These are phyloP conservation scores for Backusella liffmaniae DNA, from an alignment of 192 early-diverging fungal genomes.

Conservation along the genomic window DNA sequence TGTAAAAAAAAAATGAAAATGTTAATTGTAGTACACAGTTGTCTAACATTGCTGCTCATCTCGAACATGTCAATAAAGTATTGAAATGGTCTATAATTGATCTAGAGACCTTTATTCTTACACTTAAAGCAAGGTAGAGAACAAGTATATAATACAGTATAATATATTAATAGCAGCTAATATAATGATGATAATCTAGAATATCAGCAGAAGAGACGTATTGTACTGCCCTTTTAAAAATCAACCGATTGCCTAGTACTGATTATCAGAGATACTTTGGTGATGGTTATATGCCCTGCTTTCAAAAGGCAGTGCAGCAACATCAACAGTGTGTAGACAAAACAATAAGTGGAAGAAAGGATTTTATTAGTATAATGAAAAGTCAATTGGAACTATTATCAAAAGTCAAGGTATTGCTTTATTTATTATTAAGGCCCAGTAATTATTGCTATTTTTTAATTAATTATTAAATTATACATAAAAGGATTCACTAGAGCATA, in stretches of 20 bases:
- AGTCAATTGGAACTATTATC: constrained; percentile 6
- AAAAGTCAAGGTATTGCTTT: constrained; percentile 10
- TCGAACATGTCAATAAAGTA: constrained; percentile 18
- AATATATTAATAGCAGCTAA: not conserved
- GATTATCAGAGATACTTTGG: not conserved
- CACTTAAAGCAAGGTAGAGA: constrained; percentile 10
- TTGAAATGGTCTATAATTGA: constrained; percentile 16
- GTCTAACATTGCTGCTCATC: constrained; percentile 6
- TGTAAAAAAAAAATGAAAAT: not conserved
- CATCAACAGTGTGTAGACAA: constrained; percentile 6
- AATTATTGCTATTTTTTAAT: not conserved
- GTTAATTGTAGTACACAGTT: constrained; percentile 5
- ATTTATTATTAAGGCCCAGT: not conserved
- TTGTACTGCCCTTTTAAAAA: not conserved
- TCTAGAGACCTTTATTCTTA: constrained; percentile 4
- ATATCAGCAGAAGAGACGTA: constrained; percentile 13
- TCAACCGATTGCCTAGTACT: constrained; percentile 1
- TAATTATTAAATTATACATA: not conserved
- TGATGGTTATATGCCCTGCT: not conserved
- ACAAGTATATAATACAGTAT: not conserved
- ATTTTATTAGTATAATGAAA: constrained; percentile 1
- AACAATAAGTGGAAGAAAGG: not conserved
- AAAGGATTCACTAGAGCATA: constrained; percentile 13
- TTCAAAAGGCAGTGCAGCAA: not conserved
- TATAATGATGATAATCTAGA: not conserved